Evolutionary conservation across 2,329 filamentous ascomycete species (phyloP).

Genomic region (Pleurostoma richardsiae): DNA sequence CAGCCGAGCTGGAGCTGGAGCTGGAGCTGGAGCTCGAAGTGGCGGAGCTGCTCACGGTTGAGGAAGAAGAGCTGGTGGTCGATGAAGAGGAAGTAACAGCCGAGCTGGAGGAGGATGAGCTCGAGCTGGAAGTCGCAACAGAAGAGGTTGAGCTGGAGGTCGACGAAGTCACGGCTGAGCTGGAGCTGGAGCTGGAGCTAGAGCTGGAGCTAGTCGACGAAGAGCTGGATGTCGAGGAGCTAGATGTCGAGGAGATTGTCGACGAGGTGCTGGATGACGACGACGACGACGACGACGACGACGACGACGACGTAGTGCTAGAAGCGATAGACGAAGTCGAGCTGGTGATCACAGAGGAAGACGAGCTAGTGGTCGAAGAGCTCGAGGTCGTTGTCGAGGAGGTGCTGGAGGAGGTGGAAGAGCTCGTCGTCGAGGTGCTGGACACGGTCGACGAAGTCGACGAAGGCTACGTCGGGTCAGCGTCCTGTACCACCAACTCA

Average conservation of each 20-base stretch:
- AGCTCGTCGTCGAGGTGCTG: conserved; percentile 1
- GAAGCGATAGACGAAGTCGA: background rate
- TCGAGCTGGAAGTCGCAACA: background rate
- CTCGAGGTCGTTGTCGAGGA: background rate
- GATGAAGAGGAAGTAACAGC: background rate
- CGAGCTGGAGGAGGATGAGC: background rate
- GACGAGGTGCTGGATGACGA: conserved; percentile 31
- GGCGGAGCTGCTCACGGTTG: background rate
- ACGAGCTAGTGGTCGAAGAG: background rate
- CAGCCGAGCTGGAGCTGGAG: background rate
- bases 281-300: conserved; percentile 1
- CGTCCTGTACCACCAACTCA: conserved; percentile 6
- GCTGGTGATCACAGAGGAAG: background rate
- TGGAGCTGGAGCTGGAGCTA: background rate
- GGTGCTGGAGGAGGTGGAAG: background rate
- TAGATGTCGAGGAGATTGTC: conserved; percentile 82
- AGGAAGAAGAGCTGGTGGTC: background rate
- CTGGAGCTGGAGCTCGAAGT: background rate
- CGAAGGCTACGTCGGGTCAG: conserved; percentile 2
- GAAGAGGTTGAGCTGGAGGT: conserved; percentile 37
- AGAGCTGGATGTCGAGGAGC: conserved; percentile 14
- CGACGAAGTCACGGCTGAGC: conserved; percentile 85
- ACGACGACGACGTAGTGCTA: background rate
- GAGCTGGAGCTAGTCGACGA: background rate
- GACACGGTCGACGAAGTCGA: background rate